Evolutionary conservation across 495 filamentous ascomycete species (phyloP).

Genomic region (Lepidopterella palustris): DNA sequence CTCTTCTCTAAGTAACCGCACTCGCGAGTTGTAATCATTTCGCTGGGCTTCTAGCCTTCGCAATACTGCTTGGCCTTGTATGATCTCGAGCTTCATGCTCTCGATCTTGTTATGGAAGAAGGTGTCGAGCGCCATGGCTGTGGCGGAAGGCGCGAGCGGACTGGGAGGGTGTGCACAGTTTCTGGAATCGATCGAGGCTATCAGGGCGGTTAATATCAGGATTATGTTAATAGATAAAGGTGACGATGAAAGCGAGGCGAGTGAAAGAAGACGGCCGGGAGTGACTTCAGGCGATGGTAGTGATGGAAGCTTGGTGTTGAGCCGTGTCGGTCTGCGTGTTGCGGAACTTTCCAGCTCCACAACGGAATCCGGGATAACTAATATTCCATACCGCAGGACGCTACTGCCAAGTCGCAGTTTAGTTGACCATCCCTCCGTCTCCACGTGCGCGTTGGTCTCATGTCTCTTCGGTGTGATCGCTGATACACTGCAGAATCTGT

Average conservation of each 20-base stretch:
- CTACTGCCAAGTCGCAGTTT: not conserved
- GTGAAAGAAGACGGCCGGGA: not conserved
- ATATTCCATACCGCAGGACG: not conserved
- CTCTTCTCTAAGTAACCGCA: slow-evolving; percentile 92
- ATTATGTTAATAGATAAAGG: not conserved
- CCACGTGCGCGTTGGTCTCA: not conserved
- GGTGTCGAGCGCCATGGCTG: slow-evolving; percentile 92
- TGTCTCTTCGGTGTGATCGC: not conserved
- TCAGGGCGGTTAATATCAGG: not conserved
- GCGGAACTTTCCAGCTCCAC: not conserved
- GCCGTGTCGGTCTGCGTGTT: not conserved
- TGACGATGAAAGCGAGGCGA: not conserved
- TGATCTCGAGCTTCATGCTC: slow-evolving; percentile 98
- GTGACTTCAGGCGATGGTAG: not conserved
- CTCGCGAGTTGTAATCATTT: slow-evolving; percentile 98
- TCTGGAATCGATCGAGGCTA: no score
- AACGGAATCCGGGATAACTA: not conserved
- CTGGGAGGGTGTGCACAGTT: not conserved
- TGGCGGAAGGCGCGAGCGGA: slow-evolving; percentile 18
- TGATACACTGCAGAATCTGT: not conserved
- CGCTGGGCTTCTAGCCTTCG: slow-evolving; percentile 94
- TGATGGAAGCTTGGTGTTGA: not conserved
- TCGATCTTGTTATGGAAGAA: slow-evolving; percentile 99
- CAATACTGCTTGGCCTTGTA: slow-evolving; percentile 93
- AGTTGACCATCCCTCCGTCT: not conserved